These are phyloP conservation scores for Rhodotorula mucilaginosa DNA, from an alignment of 1,284 basidiomycete species.

Conservation along the genomic window DNA sequence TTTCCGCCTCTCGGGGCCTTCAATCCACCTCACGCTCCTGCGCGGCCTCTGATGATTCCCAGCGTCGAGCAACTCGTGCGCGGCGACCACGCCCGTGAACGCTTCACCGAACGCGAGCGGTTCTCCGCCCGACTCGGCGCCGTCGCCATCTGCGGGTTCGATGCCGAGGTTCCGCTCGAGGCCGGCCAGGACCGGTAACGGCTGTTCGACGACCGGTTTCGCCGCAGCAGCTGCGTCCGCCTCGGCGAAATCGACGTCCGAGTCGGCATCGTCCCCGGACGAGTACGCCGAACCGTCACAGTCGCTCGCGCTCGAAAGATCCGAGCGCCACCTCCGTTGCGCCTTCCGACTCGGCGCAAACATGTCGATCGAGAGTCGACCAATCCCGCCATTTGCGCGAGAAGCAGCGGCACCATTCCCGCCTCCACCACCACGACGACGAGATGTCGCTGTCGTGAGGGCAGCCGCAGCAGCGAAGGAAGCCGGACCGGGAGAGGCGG, in stretches of 20 bases:
- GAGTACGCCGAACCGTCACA: slow-evolving; percentile 11
- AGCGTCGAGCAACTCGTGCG: background rate
- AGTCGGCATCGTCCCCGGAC: background rate
- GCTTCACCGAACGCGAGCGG: slow-evolving; percentile 9
- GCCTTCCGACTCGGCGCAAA: background rate
- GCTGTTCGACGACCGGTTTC: slow-evolving; percentile 10
- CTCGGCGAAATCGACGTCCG: background rate
- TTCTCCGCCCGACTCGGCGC: background rate
- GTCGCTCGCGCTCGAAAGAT: slow-evolving; percentile 15
- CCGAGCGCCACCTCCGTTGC: background rate
- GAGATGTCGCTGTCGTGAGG: too few relatives aligned
- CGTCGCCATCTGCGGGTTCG: background rate
- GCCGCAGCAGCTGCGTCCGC: background rate
- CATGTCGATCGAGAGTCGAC: background rate
- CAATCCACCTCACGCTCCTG: slow-evolving; percentile 25
- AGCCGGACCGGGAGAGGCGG: background rate
- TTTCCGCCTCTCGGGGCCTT: slow-evolving; percentile 24
- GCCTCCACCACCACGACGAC: too few relatives aligned
- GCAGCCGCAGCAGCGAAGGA: background rate
- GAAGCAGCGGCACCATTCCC: too few relatives aligned
- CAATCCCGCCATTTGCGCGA: background rate
- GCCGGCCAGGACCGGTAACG: slow-evolving; percentile 26
- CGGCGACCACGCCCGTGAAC: slow-evolving; percentile 2
- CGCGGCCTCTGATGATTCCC: background rate
- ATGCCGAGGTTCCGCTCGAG: slow-evolving; percentile 27